A percentile compares a stretch with the other conserved stretches of the same genome.
phyloP scores from a whole-genome alignment of 805 yeast genomes.

The Candida orba region DNA sequence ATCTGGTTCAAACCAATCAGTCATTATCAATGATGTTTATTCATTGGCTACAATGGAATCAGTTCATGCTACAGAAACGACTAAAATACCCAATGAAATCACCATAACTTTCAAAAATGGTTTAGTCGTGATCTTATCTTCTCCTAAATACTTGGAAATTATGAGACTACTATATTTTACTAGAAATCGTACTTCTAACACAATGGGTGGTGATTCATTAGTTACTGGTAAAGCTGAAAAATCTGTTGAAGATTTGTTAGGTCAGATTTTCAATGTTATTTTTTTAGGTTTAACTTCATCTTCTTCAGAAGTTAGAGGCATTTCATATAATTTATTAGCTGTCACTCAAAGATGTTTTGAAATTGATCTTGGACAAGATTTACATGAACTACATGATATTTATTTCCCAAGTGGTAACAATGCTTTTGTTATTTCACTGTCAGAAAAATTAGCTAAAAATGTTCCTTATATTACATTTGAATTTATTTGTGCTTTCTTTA shows the following conservation, averaged over 20 bases:
- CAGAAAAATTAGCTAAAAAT: slow-evolving; percentile 46
- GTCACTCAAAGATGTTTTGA: slow-evolving; percentile 54
- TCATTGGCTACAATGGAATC: slow-evolving; percentile 33
- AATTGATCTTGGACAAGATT: slow-evolving; percentile 50
- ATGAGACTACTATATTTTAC: slow-evolving; percentile 64
- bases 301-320: slow-evolving; percentile 49
- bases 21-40: slow-evolving; percentile 37
- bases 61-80: slow-evolving; percentile 33
- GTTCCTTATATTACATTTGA: slow-evolving; percentile 57
- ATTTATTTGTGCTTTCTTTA: slow-evolving; percentile 43
- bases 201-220: slow-evolving; percentile 6
- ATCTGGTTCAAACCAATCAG: slow-evolving; percentile 27
- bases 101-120: slow-evolving; percentile 34
- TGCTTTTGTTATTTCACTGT: slow-evolving; percentile 50
- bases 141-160: slow-evolving; percentile 53
- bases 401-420: slow-evolving; percentile 64
- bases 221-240: slow-evolving; percentile 16
- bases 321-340: slow-evolving; percentile 58
- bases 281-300: slow-evolving; percentile 62
- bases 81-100: slow-evolving; percentile 45
- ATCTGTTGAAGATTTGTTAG: slow-evolving; percentile 38
- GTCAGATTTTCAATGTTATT: slow-evolving; percentile 55
- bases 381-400: slow-evolving; percentile 49
- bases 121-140: slow-evolving; percentile 33
- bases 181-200: slow-evolving; percentile 42